Evolutionary conservation across 345 rosid genomes (phyloP).

Genomic region (Syzygium aromaticum): DNA sequence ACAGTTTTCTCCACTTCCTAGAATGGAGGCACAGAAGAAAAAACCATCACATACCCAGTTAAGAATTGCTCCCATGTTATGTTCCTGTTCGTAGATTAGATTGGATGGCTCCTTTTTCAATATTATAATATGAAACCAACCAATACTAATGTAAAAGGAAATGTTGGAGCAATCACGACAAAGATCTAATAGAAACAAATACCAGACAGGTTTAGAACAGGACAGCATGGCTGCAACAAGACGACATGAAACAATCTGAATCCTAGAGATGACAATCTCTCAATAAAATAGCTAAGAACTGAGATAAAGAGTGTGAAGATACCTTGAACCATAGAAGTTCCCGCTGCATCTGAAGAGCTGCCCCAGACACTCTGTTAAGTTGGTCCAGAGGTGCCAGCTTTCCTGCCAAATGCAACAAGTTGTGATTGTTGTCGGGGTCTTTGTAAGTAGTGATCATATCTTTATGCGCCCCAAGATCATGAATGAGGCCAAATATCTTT

Average conservation of each 20-base stretch:
- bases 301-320: not conserved
- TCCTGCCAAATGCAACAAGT: constrained; percentile 14
- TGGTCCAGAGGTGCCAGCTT: not conserved
- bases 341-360: constrained; percentile 8
- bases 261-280: too few species aligned
- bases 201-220: not conserved
- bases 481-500: constrained; percentile 4
- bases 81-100: not conserved
- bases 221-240: not conserved
- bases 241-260: not conserved
- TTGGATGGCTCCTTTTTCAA: not conserved
- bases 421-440: not conserved
- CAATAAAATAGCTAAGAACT: not conserved
- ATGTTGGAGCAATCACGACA: not conserved
- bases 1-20: constrained; percentile 10
- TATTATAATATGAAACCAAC: not conserved
- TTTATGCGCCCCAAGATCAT: not conserved
- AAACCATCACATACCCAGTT: not conserved
- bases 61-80: too few species aligned
- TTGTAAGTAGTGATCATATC: not conserved
- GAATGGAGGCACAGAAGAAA: not conserved
- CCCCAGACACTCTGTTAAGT: constrained; percentile 5
- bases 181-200: not conserved
- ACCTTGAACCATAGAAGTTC: constrained; percentile 17
- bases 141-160: not conserved